Conservation (phyloP, 2,329 filamentous ascomycete genomes). For the Microcyclospora pomicola region DNA sequence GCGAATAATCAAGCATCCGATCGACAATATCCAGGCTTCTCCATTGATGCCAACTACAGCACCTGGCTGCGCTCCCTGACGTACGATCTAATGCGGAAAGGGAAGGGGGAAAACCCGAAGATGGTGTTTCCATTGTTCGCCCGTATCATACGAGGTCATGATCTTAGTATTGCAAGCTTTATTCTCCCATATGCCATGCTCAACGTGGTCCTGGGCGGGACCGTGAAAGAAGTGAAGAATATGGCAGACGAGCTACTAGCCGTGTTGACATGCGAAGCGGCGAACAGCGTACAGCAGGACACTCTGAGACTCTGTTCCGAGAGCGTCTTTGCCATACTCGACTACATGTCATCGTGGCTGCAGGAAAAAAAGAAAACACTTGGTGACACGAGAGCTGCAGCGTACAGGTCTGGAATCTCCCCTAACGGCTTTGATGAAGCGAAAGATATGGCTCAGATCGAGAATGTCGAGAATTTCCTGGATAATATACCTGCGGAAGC, state of each 20-base stretch:
- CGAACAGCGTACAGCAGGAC: constrained; percentile 47
- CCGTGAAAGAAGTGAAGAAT: constrained; percentile 47
- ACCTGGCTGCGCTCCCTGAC: constrained; percentile 73
- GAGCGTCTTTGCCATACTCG: constrained; percentile 79
- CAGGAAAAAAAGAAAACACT: constrained; percentile 55
- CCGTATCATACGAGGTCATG: constrained; percentile 71
- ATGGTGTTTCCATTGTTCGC: constrained; percentile 70
- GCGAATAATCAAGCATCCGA: constrained; percentile 15
- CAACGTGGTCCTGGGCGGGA: constrained; percentile 66
- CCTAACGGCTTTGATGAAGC: constrained; percentile 37
- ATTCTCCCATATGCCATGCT: constrained; percentile 76
- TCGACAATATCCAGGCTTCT: constrained; percentile 62
- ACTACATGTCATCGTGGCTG: constrained; percentile 84
- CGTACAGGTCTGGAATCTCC: constrained; percentile 30
- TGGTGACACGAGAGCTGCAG: constrained; percentile 26
- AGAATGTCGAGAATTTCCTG: constrained; percentile 59
- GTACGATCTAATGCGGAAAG: constrained; percentile 66
- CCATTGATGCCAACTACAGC: constrained; percentile 51
- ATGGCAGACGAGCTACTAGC: constrained; percentile 60
- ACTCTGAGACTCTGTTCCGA: constrained; percentile 77
- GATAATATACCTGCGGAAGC: constrained; percentile 54
- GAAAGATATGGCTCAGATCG: constrained; percentile 40
- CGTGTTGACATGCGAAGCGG: constrained; percentile 53
- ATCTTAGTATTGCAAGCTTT: constrained; percentile 75
- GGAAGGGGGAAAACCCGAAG: constrained; percentile 57